Percentiles rank a stretch among this genome's conserved stretches.
Evolutionary conservation across 2,329 filamentous ascomycete genomes (phyloP).

Genomic region (Aspergillus versicolor): DNA sequence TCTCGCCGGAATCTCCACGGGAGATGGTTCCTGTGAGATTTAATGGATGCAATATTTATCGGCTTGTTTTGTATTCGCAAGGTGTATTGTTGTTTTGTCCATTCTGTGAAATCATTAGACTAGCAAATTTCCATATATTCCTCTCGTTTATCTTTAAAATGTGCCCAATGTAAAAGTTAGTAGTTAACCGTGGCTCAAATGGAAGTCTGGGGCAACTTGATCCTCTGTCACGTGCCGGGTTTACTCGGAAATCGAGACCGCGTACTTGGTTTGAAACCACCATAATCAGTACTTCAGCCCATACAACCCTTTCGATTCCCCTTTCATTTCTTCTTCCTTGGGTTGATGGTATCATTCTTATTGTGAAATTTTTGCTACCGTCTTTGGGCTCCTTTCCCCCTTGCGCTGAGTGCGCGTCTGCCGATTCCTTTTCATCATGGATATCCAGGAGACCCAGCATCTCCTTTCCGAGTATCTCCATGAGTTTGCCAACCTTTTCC

Average conservation of each 20-base stretch:
- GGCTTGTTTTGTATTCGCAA: constrained; percentile 31
- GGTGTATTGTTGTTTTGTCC: constrained; percentile 24
- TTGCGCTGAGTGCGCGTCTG: constrained; percentile 9
- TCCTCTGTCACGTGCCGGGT: constrained; percentile 13
- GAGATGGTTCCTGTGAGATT: constrained; percentile 28
- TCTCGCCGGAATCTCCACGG: constrained; percentile 26
- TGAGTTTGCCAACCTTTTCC: constrained; percentile 66
- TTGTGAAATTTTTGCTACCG: constrained; percentile 20
- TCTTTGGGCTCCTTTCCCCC: neutral
- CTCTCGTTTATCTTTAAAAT: constrained; percentile 12
- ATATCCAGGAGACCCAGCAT: constrained; percentile 56
- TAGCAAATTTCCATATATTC: constrained; percentile 25
- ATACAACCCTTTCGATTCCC: neutral
- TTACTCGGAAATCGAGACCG: constrained; percentile 8
- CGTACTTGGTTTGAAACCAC: neutral
- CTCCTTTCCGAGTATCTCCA: constrained; percentile 55
- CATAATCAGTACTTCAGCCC: neutral
- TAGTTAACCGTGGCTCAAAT: neutral
- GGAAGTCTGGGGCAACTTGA: neutral
- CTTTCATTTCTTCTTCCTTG: neutral
- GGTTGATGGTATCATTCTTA: constrained; percentile 5
- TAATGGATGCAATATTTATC: constrained; percentile 37
- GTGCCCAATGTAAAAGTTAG: neutral
- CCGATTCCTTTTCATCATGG: constrained; percentile 45
- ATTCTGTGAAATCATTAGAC: constrained; percentile 27